These are phyloP conservation scores for Pseudopyricularia javanii DNA, from an alignment of 2,329 filamentous ascomycete species.

Conservation along the genomic window DNA sequence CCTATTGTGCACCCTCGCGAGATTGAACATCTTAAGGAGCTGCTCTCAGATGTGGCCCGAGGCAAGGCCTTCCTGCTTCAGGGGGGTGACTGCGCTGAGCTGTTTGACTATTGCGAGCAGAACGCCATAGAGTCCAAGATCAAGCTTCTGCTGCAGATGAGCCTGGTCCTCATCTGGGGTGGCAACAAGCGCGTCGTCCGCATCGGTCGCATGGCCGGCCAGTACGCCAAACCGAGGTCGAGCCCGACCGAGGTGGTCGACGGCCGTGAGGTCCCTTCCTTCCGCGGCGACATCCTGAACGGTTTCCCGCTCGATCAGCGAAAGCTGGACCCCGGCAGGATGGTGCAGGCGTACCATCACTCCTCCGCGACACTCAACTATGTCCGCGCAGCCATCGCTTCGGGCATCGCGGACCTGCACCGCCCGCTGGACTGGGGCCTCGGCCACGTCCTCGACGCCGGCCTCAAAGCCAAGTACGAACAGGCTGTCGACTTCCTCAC, in stretches of 20 bases:
- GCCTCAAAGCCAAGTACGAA: slow-evolving; percentile 76
- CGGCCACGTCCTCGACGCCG: slow-evolving; percentile 76
- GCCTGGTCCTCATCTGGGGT: slow-evolving; percentile 86
- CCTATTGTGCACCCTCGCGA: slow-evolving; percentile 71
- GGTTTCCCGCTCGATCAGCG: slow-evolving; percentile 68
- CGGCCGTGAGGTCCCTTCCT: slow-evolving; percentile 61
- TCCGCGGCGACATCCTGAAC: slow-evolving; percentile 92
- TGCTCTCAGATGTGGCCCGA: slow-evolving; percentile 72
- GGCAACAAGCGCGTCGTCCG: slow-evolving; percentile 71
- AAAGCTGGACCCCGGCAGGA: slow-evolving; percentile 66
- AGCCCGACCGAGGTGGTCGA: slow-evolving; percentile 68
- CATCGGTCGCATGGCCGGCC: slow-evolving; percentile 91
- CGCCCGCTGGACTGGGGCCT: slow-evolving; percentile 90
- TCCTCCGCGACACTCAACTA: slow-evolving; percentile 93
- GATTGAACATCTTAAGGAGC: slow-evolving; percentile 67
- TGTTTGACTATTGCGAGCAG: slow-evolving; percentile 92
- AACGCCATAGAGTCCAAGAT: slow-evolving; percentile 89
- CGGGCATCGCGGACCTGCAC: slow-evolving; percentile 87
- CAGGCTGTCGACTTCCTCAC: slow-evolving; percentile 75
- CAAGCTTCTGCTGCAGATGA: slow-evolving; percentile 95
- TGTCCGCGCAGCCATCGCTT: slow-evolving; percentile 68
- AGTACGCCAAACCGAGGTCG: slow-evolving; percentile 92
- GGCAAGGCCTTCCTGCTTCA: slow-evolving; percentile 91
- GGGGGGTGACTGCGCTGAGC: slow-evolving; percentile 91
- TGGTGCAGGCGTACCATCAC: slow-evolving; percentile 90